These are phyloP conservation scores for Malassezia slooffiae DNA, from an alignment of 1,284 basidiomycete species.

Conservation along the genomic window DNA sequence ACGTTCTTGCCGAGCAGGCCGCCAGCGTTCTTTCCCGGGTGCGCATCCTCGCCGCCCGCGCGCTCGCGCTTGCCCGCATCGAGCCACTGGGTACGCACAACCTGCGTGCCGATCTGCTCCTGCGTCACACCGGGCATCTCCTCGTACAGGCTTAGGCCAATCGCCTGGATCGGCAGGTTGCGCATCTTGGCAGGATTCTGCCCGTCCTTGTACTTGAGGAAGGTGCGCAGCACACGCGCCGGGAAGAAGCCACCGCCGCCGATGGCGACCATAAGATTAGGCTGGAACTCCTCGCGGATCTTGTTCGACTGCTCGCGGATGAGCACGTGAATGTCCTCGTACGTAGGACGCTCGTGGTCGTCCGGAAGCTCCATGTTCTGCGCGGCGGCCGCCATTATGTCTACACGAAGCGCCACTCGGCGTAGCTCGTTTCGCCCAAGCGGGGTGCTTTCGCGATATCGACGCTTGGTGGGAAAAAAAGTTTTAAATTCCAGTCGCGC, in stretches of 20 bases:
- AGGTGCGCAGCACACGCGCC: conserved; percentile 43
- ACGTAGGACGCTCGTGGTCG: conserved; percentile 43
- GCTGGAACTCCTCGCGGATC: conserved; percentile 38
- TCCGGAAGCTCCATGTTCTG: conserved; percentile 31
- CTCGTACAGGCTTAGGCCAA: conserved; percentile 45
- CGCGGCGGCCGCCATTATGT: too few relatives aligned
- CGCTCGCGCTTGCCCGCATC: conserved; percentile 28
- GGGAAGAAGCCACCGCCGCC: conserved; percentile 45
- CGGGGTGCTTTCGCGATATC: too few relatives aligned
- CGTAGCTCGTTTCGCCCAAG: too few relatives aligned
- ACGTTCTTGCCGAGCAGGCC: conserved; percentile 46
- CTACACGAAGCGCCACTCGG: too few relatives aligned
- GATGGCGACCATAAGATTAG: conserved; percentile 41
- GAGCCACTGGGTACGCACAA: conserved; percentile 46
- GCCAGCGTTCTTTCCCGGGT: conserved; percentile 32
- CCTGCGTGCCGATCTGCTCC: conserved; percentile 40
- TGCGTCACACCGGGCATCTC: conserved; percentile 34
- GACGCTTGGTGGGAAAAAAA: too few relatives aligned
- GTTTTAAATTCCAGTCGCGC: too few relatives aligned
- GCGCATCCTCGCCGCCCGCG: conserved; percentile 24
- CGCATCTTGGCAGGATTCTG: conserved; percentile 33
- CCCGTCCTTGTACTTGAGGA: conserved; percentile 36
- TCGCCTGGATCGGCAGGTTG: conserved; percentile 46
- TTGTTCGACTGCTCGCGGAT: conserved; percentile 32
- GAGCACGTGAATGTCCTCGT: conserved; percentile 44